A percentile compares a stretch with the other conserved stretches of the same genome.
phyloP scores from a whole-genome alignment of 805 yeast genomes.

The Komagataella populi region DNA sequence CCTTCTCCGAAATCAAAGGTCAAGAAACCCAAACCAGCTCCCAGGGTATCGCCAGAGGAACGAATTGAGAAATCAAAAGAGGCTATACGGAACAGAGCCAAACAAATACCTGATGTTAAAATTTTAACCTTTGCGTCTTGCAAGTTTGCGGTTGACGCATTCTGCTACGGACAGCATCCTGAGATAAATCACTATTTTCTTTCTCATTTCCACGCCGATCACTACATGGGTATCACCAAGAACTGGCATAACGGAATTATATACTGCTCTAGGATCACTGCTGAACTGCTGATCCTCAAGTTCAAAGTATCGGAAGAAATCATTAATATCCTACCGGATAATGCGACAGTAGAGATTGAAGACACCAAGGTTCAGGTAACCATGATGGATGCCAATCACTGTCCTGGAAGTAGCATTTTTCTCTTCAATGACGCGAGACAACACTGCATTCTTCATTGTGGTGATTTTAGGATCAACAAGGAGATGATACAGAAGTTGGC shows the following conservation, averaged over 20 bases:
- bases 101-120: conserved; percentile 41
- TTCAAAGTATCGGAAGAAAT: conserved; percentile 37
- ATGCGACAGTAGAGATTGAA: conserved; percentile 22
- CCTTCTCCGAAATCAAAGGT: neutral
- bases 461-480: conserved; percentile 73
- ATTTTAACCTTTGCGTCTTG: conserved; percentile 25
- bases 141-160: conserved; percentile 53
- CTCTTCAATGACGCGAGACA: conserved; percentile 37
- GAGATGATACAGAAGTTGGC: conserved; percentile 28
- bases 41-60: neutral
- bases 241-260: conserved; percentile 64
- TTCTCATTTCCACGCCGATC: conserved; percentile 89
- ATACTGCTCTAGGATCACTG: conserved; percentile 64
- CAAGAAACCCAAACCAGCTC: neutral
- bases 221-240: conserved; percentile 76
- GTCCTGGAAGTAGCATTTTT: conserved; percentile 89
- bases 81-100: neutral
- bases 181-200: conserved; percentile 41
- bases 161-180: conserved; percentile 32
- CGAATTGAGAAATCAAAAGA: neutral
- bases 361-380: conserved; percentile 38
- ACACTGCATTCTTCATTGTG: conserved; percentile 56
- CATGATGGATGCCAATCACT: conserved; percentile 80
- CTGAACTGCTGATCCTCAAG: conserved; percentile 34
- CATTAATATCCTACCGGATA: conserved; percentile 27